Evolutionary conservation across 2,329 filamentous ascomycete species (phyloP).

Genomic region (Alternaria triticimaculans): DNA sequence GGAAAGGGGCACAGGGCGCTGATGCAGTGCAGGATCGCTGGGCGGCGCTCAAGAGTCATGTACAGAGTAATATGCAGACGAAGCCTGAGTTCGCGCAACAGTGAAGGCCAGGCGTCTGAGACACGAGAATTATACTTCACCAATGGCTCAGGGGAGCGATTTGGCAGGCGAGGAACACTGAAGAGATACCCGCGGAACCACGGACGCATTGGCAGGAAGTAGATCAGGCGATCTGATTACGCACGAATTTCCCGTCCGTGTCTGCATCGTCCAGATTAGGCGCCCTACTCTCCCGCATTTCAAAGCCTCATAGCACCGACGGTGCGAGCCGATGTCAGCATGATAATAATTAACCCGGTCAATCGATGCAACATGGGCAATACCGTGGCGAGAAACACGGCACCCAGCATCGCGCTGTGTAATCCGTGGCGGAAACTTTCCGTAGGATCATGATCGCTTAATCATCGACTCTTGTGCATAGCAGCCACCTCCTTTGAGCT

Average conservation of each 20-base stretch:
- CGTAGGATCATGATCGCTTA: neutral
- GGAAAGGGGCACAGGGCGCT: constrained; percentile 11
- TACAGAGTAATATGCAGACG: constrained; percentile 87
- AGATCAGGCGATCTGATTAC: too few species aligned
- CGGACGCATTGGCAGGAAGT: too few species aligned
- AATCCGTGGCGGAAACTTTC: neutral
- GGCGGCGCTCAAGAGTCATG: constrained; percentile 82
- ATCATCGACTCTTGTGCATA: neutral
- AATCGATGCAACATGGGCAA: neutral
- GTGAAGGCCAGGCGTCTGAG: neutral
- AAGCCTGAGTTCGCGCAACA: constrained; percentile 71
- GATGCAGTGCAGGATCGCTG: constrained; percentile 60
- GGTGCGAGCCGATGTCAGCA: neutral
- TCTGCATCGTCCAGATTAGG: neutral
- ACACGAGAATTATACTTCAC: neutral
- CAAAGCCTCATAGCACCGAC: neutral
- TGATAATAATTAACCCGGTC: too few species aligned
- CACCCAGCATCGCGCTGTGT: neutral
- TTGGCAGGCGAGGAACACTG: neutral
- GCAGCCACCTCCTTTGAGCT: neutral
- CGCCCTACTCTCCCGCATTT: neutral
- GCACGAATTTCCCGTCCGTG: neutral
- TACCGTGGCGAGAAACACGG: neutral
- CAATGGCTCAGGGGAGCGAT: neutral
- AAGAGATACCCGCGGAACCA: neutral